Conservation (phyloP, 169 alveolate species). For the Plasmodium falciparum region DNA sequence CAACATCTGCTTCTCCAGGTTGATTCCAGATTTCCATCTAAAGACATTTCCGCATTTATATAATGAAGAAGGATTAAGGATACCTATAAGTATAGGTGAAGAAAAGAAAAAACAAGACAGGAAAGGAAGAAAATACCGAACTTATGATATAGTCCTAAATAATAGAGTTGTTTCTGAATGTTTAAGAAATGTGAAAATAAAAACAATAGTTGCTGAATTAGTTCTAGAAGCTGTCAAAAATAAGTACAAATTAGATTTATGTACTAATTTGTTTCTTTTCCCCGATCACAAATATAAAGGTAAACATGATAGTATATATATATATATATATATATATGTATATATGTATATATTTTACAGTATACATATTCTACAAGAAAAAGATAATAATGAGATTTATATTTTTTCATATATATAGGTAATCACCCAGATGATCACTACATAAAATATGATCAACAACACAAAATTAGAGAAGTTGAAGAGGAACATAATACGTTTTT, state of each 20-base stretch:
- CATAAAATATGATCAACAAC: slow-evolving; percentile 75
- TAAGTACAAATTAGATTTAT: slow-evolving; percentile 71
- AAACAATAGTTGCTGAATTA: slow-evolving; percentile 72
- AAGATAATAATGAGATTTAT: not conserved
- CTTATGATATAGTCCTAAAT: slow-evolving; percentile 75
- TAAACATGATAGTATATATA: not conserved
- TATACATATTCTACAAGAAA: not conserved
- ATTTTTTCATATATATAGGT: slow-evolving; percentile 28
- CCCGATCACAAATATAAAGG: slow-evolving; percentile 78
- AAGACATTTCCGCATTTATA: slow-evolving; percentile 63
- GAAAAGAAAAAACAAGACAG: slow-evolving; percentile 74
- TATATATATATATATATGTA: not conserved
- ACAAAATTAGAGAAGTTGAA: slow-evolving; percentile 52
- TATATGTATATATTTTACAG: not conserved
- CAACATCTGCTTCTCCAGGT: slow-evolving; percentile 53
- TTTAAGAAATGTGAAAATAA: slow-evolving; percentile 45
- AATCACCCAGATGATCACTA: slow-evolving; percentile 60
- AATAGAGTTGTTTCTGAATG: slow-evolving; percentile 57
- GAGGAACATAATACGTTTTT: not conserved
- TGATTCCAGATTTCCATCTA: slow-evolving; percentile 72
- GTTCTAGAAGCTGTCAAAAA: slow-evolving; percentile 72
- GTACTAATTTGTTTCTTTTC: slow-evolving; percentile 54
- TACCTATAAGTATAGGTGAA: slow-evolving; percentile 77
- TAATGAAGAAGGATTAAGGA: slow-evolving; percentile 69
- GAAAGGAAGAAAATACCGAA: slow-evolving; percentile 71